These are phyloP conservation scores for Withania somnifera DNA, from an alignment of 305 asterid genomes.

Conservation along the genomic window DNA sequence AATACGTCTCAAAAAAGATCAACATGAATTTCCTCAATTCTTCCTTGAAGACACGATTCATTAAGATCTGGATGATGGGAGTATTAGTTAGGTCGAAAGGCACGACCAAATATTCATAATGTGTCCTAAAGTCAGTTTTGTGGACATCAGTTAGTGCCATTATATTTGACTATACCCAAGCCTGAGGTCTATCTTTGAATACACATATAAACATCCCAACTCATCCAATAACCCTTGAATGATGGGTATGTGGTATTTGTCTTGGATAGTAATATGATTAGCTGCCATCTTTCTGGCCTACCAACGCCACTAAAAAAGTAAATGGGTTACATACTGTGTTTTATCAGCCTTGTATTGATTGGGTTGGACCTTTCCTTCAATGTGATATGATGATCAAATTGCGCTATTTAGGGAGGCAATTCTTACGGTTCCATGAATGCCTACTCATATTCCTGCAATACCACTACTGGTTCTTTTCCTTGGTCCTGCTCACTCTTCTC, in stretches of 20 bases:
- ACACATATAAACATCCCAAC: neutral
- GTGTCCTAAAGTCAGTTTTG: neutral
- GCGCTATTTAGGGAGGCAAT: neutral
- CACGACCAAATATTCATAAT: neutral
- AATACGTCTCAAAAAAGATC: neutral
- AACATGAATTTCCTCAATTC: neutral
- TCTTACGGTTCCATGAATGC: neutral
- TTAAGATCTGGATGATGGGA: neutral
- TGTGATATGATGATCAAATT: neutral
- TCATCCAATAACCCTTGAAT: neutral
- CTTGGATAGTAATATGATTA: neutral
- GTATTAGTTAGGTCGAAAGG: neutral
- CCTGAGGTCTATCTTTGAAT: neutral
- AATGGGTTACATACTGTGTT: neutral
- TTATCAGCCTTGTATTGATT: neutral
- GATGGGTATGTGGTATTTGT: neutral
- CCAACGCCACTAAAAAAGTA: neutral
- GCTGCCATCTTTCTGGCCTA: neutral
- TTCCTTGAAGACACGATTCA: neutral
- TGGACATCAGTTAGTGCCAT: neutral
- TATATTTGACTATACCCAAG: neutral
- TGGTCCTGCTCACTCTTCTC: neutral
- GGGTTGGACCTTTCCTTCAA: neutral
- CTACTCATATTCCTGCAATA: neutral
- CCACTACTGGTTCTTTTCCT: neutral